Evolutionary conservation across 2,329 filamentous ascomycete genomes (phyloP), one percentile per base, ranked within the genome.

Genomic region (Penicillium sp.): DNA sequence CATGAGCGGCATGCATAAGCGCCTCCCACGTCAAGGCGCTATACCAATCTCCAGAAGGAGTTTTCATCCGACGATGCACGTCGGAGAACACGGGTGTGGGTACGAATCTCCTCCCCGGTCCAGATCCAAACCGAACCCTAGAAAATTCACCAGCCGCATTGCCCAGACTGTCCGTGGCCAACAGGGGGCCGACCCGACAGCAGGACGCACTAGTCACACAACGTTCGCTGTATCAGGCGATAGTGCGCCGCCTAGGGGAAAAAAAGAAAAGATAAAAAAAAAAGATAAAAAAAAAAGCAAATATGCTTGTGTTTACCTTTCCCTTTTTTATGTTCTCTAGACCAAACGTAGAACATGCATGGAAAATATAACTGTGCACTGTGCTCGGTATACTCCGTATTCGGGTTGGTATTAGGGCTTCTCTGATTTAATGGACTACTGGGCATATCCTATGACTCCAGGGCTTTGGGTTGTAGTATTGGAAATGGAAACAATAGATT

Each of bases 271-370:
- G 4, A 6, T 25, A 4, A 17, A 21, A 33, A 13, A 15, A 12
- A 8, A n/a, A n/a, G n/a, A n/a, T n/a, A n/a, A n/a, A 4, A 17
- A 21, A 33, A 13, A 15, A 12, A 8, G 6, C 23, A 45, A 13
- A 12, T 45, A 17, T 50, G 31, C 33, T 40, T 50, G 12, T 51
- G 42, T 46, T 49, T 48, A 35, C 8, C 23, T 47, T 40, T 12
- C 47, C 29, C 29, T 25, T 49, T 58, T 48, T 31, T 21, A 25
- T 10, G 31, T 35, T 54, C 52, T 55, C 51, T 59, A 67, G 69
- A 73, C 67, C 67, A 60, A 65, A 62, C 70, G 71, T 67, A 73
- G 71, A 74, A 74, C 50, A 71, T 73, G 72, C 71, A 74, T 73
- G 66, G 72, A 73, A 74, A 64, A 69, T 69, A 62, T 66, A 63